A percentile compares a stretch with the other conserved stretches of the same genome.
Evolutionary conservation across 192 early-diverging fungal genomes (phyloP).

Genomic region (Chytriomyces sp.): DNA sequence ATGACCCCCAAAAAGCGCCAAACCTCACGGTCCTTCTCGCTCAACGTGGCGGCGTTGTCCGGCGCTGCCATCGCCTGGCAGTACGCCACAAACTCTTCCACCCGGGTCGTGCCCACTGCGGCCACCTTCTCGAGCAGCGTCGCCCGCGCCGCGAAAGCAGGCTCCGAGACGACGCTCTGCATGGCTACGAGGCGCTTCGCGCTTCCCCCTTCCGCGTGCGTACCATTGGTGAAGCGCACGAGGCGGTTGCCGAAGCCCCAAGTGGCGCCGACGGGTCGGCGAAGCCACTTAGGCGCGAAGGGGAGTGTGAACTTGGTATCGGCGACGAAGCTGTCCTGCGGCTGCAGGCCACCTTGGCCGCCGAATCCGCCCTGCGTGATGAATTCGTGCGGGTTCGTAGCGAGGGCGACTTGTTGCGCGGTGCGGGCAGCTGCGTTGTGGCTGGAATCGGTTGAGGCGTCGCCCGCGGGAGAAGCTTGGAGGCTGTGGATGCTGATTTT

Average conservation of each 20-base stretch:
- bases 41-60: conserved; percentile 24
- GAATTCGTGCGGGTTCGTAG: conserved; percentile 19
- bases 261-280: conserved; percentile 78
- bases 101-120: conserved; percentile 39
- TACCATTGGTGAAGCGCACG: conserved; percentile 66
- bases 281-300: conserved; percentile 94
- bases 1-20: conserved; percentile 87
- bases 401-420: background rate
- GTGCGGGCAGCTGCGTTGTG: conserved; percentile 2
- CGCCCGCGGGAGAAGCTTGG: conserved; percentile 42
- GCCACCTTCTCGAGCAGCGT: conserved; percentile 63
- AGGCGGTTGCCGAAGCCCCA: conserved; percentile 94
- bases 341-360: conserved; percentile 13
- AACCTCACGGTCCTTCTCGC: conserved; percentile 47
- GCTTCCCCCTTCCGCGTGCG: background rate
- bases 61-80: conserved; percentile 39
- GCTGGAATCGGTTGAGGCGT: background rate
- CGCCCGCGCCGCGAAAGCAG: conserved; percentile 68
- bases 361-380: conserved; percentile 13
- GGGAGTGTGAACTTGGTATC: conserved; percentile 39
- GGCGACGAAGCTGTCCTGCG: conserved; percentile 20
- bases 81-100: conserved; percentile 40
- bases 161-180: conserved; percentile 70
- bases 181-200: conserved; percentile 54
- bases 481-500: conserved; percentile 84